Conservation (phyloP, 2,329 filamentous ascomycete genomes). For the Xylariales sp. region DNA sequence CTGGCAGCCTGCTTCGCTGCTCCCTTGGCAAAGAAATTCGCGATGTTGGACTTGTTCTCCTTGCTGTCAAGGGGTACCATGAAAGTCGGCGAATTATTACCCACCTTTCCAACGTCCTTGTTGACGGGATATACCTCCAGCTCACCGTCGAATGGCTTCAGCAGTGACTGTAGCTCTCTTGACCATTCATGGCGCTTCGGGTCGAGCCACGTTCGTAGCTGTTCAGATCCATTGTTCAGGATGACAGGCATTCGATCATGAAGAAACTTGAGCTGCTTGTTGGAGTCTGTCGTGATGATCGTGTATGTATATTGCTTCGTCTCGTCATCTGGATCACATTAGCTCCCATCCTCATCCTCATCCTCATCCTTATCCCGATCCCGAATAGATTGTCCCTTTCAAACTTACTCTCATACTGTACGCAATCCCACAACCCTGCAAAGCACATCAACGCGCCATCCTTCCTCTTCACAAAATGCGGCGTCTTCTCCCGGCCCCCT, state of each 20-base stretch:
- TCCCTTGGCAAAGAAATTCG: conserved; percentile 77
- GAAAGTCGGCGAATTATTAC: conserved; percentile 81
- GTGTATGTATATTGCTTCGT: conserved; percentile 84
- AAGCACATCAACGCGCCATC: conserved; percentile 84
- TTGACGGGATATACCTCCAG: conserved; percentile 82
- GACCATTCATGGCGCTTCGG: conserved; percentile 69
- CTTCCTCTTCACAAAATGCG: conserved; percentile 76
- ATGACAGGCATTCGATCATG: conserved; percentile 97
- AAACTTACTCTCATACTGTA: conserved; percentile 65
- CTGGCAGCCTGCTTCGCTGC: conserved; percentile 30
- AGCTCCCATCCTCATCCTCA: not conserved
- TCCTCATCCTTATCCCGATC: no score
- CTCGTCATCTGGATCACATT: conserved; percentile 36
- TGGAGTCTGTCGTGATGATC: conserved; percentile 86
- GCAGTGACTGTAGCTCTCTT: conserved; percentile 67
- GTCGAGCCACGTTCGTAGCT: conserved; percentile 73
- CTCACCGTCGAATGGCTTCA: conserved; percentile 75
- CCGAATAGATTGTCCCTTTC: not conserved
- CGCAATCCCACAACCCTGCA: conserved; percentile 88
- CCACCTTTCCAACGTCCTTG: conserved; percentile 89
- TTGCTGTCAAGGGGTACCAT: conserved; percentile 77
- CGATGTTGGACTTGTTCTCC: conserved; percentile 89
- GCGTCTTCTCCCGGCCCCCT: conserved; percentile 69
- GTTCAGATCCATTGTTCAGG: conserved; percentile 68
- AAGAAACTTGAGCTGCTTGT: conserved; percentile 75